These are phyloP conservation scores for Tripterygium wilfordii DNA, from an alignment of 177 flowering plant genomes.

Conservation along the genomic window DNA sequence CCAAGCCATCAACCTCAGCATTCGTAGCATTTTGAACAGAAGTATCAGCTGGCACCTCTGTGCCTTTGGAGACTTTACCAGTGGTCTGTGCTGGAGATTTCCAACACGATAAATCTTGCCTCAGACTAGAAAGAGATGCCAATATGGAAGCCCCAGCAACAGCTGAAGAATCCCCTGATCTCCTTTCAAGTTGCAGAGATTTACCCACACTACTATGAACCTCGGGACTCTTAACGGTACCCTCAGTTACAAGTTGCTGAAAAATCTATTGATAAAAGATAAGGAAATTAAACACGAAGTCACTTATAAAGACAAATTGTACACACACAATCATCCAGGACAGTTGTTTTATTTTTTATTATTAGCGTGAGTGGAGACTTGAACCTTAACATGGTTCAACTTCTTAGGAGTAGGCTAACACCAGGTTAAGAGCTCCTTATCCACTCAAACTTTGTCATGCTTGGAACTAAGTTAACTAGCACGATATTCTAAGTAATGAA, in stretches of 20 bases:
- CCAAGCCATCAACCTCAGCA: constrained; percentile 53
- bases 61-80: constrained; percentile 39
- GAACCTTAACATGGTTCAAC: too few species aligned
- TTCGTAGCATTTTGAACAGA: constrained; percentile 41
- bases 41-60: constrained; percentile 41
- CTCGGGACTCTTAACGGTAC: constrained; percentile 33
- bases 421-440: too few species aligned
- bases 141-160: constrained; percentile 76
- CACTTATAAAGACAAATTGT: background rate
- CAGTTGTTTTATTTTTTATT: too few species aligned
- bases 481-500: background rate
- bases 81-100: constrained; percentile 35
- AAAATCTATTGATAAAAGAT: constrained; percentile 48
- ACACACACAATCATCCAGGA: too few species aligned
- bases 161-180: constrained; percentile 71
- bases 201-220: constrained; percentile 46
- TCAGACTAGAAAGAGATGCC: constrained; percentile 69
- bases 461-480: too few species aligned
- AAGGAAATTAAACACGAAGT: constrained; percentile 30
- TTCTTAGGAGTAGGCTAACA: too few species aligned
- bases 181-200: constrained; percentile 41
- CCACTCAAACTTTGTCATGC: too few species aligned
- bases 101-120: constrained; percentile 54
- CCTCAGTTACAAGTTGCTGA: constrained; percentile 44
- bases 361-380: too few species aligned